These are phyloP conservation scores for Camelina laxa DNA, from an alignment of 345 rosid species.

Conservation along the genomic window DNA sequence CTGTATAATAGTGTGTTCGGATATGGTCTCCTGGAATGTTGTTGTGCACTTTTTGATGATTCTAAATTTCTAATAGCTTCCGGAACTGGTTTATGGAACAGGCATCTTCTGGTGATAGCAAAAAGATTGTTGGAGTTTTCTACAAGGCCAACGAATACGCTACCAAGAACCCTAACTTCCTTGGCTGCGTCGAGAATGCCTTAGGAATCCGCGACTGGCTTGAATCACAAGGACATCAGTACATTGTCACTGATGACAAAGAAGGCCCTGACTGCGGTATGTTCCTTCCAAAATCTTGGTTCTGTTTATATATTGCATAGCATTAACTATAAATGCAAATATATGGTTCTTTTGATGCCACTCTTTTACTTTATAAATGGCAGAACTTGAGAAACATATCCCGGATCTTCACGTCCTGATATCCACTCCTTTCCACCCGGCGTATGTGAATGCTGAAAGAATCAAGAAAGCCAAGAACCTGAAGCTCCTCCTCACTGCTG, in stretches of 20 bases:
- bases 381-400: constrained; percentile 89
- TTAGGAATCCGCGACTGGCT: constrained; percentile 83
- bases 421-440: constrained; percentile 93
- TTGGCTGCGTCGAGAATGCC: constrained; percentile 78
- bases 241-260: constrained; percentile 91
- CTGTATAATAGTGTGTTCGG: no score
- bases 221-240: constrained; percentile 83
- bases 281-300: not conserved
- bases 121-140: constrained; percentile 95
- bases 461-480: constrained; percentile 89
- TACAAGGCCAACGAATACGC: constrained; percentile 91
- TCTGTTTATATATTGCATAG: not conserved
- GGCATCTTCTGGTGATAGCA: constrained; percentile 77
- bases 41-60: not conserved
- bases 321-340: not conserved
- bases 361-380: constrained; percentile 3
- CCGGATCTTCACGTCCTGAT: constrained; percentile 88
- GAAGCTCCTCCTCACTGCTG: constrained; percentile 91
- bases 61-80: not conserved
- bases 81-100: constrained; percentile 38
- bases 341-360: not conserved
- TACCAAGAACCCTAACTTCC: constrained; percentile 71
- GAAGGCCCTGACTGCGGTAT: constrained; percentile 80
- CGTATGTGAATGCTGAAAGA: constrained; percentile 87
- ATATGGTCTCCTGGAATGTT: not conserved